Percentiles rank a stretch among this genome's conserved stretches.
These are phyloP conservation scores for Hanseniaspora sp. DNA, from an alignment of 1,139 yeast genomes.

Conservation along the genomic window DNA sequence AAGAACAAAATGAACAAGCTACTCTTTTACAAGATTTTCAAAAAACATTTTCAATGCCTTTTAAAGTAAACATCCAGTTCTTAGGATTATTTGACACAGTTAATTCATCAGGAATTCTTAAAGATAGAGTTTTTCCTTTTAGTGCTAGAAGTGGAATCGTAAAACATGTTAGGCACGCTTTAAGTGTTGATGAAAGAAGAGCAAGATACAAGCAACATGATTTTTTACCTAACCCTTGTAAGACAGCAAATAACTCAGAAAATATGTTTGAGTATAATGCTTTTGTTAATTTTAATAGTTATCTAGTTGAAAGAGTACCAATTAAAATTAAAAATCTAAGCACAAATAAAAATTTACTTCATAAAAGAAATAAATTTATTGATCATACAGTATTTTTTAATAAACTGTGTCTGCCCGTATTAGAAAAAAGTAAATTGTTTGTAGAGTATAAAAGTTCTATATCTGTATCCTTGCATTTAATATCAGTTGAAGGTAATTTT, in stretches of 20 bases:
- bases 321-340: too few relatives aligned
- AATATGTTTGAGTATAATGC: background rate
- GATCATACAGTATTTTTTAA: too few relatives aligned
- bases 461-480: too few relatives aligned
- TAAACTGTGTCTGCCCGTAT: too few relatives aligned
- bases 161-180: constrained; percentile 52
- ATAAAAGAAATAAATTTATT: too few relatives aligned
- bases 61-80: constrained; percentile 38
- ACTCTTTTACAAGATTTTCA: constrained; percentile 43
- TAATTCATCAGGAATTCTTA: constrained; percentile 49
- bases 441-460: too few relatives aligned
- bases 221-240: constrained; percentile 36
- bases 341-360: too few relatives aligned
- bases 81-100: constrained; percentile 61
- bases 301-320: constrained; percentile 7
- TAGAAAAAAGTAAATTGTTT: too few relatives aligned
- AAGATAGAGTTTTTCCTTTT: constrained; percentile 48
- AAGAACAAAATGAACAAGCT: constrained; percentile 33
- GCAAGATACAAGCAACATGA: constrained; percentile 50
- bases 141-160: constrained; percentile 42
- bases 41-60: constrained; percentile 39
- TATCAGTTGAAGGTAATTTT: too few relatives aligned
- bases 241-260: background rate
- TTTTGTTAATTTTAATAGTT: background rate
- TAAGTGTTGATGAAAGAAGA: constrained; percentile 54